phyloP scores from a whole-genome alignment of 768 basidiomycete species.

The Gymnopilus junonius region DNA sequence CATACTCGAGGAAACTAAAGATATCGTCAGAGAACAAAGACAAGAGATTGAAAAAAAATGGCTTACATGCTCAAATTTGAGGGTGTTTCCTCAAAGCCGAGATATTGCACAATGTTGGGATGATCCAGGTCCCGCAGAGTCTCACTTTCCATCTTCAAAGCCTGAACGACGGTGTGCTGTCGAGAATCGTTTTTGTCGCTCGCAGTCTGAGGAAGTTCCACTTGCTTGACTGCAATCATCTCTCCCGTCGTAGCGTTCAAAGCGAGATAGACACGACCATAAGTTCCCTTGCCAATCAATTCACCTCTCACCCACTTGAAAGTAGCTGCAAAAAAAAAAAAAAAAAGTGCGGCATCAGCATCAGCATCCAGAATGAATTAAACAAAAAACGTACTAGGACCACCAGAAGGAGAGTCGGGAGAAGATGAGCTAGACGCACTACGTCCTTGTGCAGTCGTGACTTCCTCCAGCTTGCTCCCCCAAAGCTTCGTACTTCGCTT shows the following conservation, averaged over 20 bases:
- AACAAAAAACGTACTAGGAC: slow-evolving; percentile 61
- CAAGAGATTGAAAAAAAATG: background rate
- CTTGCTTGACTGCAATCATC: slow-evolving; percentile 99
- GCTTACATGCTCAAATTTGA: slow-evolving; percentile 91
- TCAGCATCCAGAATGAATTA: background rate
- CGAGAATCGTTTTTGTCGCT: slow-evolving; percentile 91
- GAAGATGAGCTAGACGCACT: slow-evolving; percentile 42
- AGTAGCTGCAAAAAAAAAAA: slow-evolving; percentile 55
- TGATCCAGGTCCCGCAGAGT: slow-evolving; percentile 96
- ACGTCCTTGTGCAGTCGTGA: slow-evolving; percentile 75
- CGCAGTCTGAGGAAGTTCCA: slow-evolving; percentile 89
- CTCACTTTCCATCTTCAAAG: slow-evolving; percentile 94
- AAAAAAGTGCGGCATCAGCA: slow-evolving; percentile 23
- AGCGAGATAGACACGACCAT: slow-evolving; percentile 95
- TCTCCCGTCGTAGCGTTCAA: slow-evolving; percentile 96
- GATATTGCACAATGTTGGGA: slow-evolving; percentile 95
- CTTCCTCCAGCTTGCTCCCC: slow-evolving; percentile 93
- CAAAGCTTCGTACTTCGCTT: slow-evolving; percentile 94
- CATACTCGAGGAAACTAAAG: slow-evolving; percentile 94
- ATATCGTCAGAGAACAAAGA: background rate
- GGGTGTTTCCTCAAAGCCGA: slow-evolving; percentile 92
- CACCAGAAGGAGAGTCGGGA: slow-evolving; percentile 66
- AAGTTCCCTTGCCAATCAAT: slow-evolving; percentile 96
- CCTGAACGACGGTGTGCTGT: slow-evolving; percentile 85
- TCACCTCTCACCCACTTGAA: slow-evolving; percentile 99